Evolutionary conservation across 495 filamentous ascomycete genomes (phyloP).

Genomic region (Hyphodiscus hymeniophilus): DNA sequence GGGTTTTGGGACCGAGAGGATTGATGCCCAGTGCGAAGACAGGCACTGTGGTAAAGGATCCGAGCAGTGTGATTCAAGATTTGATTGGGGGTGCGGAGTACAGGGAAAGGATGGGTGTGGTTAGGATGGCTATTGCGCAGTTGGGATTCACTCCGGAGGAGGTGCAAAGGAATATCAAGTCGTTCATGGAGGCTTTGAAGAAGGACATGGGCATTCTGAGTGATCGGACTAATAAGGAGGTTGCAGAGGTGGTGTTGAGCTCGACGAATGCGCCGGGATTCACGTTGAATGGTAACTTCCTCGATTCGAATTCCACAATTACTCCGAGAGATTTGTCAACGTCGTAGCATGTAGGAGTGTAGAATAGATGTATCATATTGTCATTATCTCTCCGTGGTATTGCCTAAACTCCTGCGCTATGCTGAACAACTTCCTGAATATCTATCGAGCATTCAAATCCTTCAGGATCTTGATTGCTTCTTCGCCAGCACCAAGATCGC

Average conservation of each 20-base stretch:
- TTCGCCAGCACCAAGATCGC: conserved; percentile 61
- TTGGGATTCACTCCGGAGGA: conserved; percentile 82
- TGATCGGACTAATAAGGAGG: conserved; percentile 66
- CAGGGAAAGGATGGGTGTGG: conserved; percentile 74
- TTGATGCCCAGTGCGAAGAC: conserved; percentile 87
- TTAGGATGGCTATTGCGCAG: conserved; percentile 84
- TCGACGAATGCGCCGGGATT: conserved; percentile 82
- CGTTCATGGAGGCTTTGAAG: conserved; percentile 69
- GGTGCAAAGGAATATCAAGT: conserved; percentile 75
- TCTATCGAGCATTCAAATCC: conserved; percentile 31
- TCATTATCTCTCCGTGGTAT: conserved; percentile 18
- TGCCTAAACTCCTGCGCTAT: conserved; percentile 19
- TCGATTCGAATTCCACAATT: conserved; percentile 43
- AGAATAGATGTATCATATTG: conserved; percentile 32
- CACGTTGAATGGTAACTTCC: conserved; percentile 72
- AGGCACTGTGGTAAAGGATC: conserved; percentile 78
- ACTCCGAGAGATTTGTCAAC: conserved; percentile 44
- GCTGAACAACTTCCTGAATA: conserved; percentile 6
- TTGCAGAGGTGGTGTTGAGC: conserved; percentile 92
- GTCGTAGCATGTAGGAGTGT: conserved; percentile 26
- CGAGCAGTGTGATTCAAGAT: conserved; percentile 58
- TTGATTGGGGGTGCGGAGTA: conserved; percentile 81
- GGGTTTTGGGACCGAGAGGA: conserved; percentile 77
- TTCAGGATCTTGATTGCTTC: conserved; percentile 70
- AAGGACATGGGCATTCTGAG: conserved; percentile 61